Evolutionary conservation across 2,329 filamentous ascomycete species (phyloP), one percentile per base, ranked within the genome.

Genomic region (Dactylonectria macrodidyma): DNA sequence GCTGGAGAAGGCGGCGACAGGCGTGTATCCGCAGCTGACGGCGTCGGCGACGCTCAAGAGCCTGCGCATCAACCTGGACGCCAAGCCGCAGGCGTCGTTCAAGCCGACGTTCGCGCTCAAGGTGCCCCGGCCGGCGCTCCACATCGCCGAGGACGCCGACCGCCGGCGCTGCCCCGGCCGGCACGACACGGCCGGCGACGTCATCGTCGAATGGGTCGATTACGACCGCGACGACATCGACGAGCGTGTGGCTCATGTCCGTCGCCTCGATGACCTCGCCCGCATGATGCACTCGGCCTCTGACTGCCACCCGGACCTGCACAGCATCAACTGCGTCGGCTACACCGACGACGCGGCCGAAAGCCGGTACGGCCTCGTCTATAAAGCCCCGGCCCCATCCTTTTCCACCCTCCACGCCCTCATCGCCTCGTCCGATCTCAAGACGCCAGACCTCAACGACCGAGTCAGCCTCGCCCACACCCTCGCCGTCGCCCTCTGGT

Each of bases 211-310:
- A 66, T 85, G 83, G 83, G 80, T 85, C 14, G 78, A 81, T 56
- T 85, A 85, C 66, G 84, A 85, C 62, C 75, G 78, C 9, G 80
- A 84, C 33, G 78, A 77, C 48, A 74, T 83, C 16, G 82, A 85
- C 55, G 80, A 81, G 65, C 79, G 83, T 36, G 76, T 85, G 52
- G 79, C 80, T 41, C 82, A 85, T 61, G 77, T 85, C 38, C 80
- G 83, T 33, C 77, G 84, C 11, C 81, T 85, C 41, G 83, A 85
- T 69, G 84, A 86, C 69, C 79, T 85, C 16, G 83, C 84, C 22
- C 78, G 81, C 46, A 84, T 86, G 82, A 84, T 84, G 76, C 83
- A 84, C 73, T 84, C 81, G 22, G 82, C 82, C 8, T 84, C 82
- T 1, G 75, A 79, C 48, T 78, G 79, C 50, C 83, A 86, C 65